phyloP scores from a whole-genome alignment of 805 yeast species.

The Wickerhamomyces subpelliculosus region DNA sequence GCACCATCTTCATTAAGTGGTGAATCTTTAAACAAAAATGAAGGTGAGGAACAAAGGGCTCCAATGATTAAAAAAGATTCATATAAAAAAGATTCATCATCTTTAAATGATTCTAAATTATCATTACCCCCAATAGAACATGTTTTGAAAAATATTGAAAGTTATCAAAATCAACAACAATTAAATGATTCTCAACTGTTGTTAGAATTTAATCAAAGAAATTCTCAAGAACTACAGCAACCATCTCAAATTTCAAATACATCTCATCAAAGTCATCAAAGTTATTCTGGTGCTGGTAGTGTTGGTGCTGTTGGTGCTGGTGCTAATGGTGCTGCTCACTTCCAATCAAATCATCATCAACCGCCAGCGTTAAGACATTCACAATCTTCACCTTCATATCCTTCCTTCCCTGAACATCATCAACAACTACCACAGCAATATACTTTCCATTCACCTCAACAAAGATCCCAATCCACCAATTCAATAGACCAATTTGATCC shows the following conservation, averaged over 20 bases:
- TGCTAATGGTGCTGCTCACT: neutral
- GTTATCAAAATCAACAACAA: constrained; percentile 21
- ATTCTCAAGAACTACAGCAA: too few relatives aligned
- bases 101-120: too few relatives aligned
- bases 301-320: neutral
- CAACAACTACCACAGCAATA: neutral
- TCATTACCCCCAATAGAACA: constrained; percentile 20
- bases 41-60: neutral
- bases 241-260: neutral
- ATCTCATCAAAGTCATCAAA: too few relatives aligned
- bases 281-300: too few relatives aligned
- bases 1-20: neutral
- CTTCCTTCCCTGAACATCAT: too few relatives aligned
- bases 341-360: neutral
- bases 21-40: neutral
- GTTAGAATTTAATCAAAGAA: constrained; percentile 16
- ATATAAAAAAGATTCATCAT: too few relatives aligned
- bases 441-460: neutral
- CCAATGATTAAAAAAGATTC: neutral
- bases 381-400: too few relatives aligned
- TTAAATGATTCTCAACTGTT: constrained; percentile 22
- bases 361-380: neutral
- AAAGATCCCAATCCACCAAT: neutral
- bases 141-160: constrained; percentile 19
- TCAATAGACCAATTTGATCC: neutral